Base-by-base conservation (phyloP, 2,329 filamentous ascomycete species). In the Colletotrichum coccodes region DNA sequence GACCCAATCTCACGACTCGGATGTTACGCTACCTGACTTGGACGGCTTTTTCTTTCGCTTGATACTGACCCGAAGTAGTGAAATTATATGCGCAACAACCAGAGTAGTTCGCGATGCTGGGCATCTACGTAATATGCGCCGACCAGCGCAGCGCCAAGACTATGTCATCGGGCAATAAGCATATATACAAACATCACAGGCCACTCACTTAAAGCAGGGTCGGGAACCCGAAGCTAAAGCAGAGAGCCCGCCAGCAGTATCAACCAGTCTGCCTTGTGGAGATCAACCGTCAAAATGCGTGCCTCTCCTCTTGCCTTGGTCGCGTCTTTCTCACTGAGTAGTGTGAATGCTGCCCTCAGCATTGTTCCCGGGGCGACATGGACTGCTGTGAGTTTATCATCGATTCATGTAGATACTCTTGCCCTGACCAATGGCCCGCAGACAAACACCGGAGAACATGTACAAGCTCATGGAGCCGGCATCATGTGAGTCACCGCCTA, bases 381-480 rank as follows among this genome's bases (percentile, higher is more conserved):
- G 82, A 85, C 83, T 6, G 79, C 81, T 11, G 81, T 83, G 70
- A 60, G 79, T 71, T 5, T 23, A 2, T 14, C 6, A 38, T 21
- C 11, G 2, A 11, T 16, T 4, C 28, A 18, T 12, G 26, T 59
- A 18, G 34, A 14, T 16, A 5, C 16, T n/a, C 32, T 5, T 42
- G 42, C 12, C 3, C 0, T 2, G 9, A 46, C 1, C 8, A 36
- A 16, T 62, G 36, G 70, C 4, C 50, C 64, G 11, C 34, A 84
- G 76, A 80, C 80, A 6, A 82, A 85, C 56, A 78, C 76, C 0
- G 85, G 84, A 7, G 82, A 86, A 36, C 88, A 90, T 71, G 81
- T 92, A 3, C 89, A 92, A 80, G 90, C 90, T 0, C 90, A 92
- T 73, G 90, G 90, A 2, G 88, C 86, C 1, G 89, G 89, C 46